Conservation (phyloP, 2,329 filamentous ascomycete species). For the Epichloe bromicola region DNA sequence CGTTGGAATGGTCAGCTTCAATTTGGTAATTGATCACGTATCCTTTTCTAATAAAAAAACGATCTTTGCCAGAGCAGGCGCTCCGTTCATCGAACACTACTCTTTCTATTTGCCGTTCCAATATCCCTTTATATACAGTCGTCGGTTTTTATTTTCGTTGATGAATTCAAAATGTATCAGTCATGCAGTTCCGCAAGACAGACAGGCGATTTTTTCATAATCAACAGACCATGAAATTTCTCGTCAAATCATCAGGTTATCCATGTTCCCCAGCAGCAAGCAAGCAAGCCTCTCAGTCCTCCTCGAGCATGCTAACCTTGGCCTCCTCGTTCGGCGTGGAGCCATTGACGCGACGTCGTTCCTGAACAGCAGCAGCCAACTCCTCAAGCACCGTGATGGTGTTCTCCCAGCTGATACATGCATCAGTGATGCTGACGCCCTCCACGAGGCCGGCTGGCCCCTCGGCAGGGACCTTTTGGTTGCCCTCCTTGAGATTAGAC, state of each 20-base stretch:
- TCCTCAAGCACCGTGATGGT: constrained; percentile 74
- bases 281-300: constrained; percentile 28
- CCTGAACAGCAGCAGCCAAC: constrained; percentile 70
- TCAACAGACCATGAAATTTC: neutral
- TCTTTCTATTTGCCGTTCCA: neutral
- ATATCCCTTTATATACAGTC: neutral
- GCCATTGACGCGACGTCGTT: constrained; percentile 47
- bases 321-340: constrained; percentile 17
- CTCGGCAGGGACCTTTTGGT: constrained; percentile 71
- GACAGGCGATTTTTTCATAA: neutral
- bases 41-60: neutral
- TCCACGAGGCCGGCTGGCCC: constrained; percentile 68
- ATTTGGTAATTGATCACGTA: neutral
- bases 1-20: neutral
- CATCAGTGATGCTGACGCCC: constrained; percentile 90
- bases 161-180: neutral
- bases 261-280: neutral
- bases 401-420: constrained; percentile 86
- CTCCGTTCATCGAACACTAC: neutral
- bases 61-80: neutral
- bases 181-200: neutral
- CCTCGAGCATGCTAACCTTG: constrained; percentile 36
- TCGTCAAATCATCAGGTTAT: constrained; percentile 2
- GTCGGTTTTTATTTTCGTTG: neutral
- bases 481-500: constrained; percentile 87